Percentiles rank a stretch among this genome's conserved stretches.
phyloP scores from a whole-genome alignment of 2,329 filamentous ascomycete genomes.

The Sclerotinia glacialis region DNA sequence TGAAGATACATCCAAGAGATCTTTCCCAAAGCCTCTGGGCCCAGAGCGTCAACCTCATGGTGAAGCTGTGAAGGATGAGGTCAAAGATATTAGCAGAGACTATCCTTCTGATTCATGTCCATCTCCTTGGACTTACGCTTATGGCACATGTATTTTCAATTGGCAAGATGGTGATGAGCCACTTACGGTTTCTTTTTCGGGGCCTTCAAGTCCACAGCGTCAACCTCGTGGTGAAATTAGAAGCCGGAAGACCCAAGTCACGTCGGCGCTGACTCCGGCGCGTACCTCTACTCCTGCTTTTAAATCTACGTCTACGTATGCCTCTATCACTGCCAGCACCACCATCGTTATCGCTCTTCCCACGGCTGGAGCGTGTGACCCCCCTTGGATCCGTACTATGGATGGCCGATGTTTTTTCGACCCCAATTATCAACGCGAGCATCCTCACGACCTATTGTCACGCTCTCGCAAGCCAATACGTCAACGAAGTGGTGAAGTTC shows the following conservation, averaged over 20 bases:
- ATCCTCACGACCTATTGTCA: not conserved
- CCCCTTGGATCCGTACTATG: constrained; percentile 5
- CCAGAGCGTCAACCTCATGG: not conserved
- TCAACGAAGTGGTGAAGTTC: not conserved
- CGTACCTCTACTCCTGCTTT: not conserved
- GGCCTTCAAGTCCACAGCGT: not conserved
- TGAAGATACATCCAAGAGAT: not conserved
- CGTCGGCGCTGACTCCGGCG: not conserved
- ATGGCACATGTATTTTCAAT: not conserved
- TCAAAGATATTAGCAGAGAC: not conserved
- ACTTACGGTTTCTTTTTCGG: not conserved
- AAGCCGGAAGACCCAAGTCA: not conserved
- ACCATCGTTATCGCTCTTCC: not conserved
- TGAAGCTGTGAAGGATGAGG: not conserved
- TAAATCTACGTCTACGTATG: not conserved
- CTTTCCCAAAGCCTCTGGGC: not conserved
- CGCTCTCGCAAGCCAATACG: not conserved
- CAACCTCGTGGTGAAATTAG: not conserved
- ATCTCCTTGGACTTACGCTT: not conserved
- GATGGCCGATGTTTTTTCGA: constrained; percentile 4
- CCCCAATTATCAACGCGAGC: not conserved
- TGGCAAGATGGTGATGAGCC: not conserved
- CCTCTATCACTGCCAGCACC: too few relatives aligned
- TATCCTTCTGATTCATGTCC: not conserved
- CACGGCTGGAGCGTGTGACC: not conserved